Base-by-base conservation (phyloP, 202 grass and related monocot species). In the Zizania palustris region DNA sequence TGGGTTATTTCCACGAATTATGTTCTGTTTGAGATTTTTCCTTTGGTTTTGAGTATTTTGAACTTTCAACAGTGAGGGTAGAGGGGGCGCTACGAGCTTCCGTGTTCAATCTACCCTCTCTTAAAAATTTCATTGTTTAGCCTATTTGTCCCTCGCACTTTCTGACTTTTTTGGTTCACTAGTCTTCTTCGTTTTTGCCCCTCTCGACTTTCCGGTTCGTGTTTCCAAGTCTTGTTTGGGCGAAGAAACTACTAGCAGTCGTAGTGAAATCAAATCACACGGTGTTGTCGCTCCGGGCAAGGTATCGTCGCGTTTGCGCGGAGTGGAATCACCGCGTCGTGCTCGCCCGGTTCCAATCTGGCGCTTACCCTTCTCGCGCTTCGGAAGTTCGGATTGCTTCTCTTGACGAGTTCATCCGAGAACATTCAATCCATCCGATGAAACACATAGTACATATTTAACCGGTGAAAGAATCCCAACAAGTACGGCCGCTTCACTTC, bases 141-240 rank as follows among this genome's bases (percentile, higher is more conserved):
- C 49, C 34, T 19, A 55, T 20, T 39, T 49, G 28, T 28, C 28
- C 28, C 28, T 28, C 28, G 51, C 51, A 55, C 53, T 55, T 55
- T 61, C 57, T 39, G 49, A 22, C 20, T 57, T 55, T 55, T 44
- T 46, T 12, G 3, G 11, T 68, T 53, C 34, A 21, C 67, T 15
- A 12, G 14, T 11, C 40, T 40, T 39, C 49, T 82, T 38, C 19
- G 15, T 69, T 54, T 65, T 16, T 9, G 45, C 40, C 43, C 35
- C 67, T 68, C 75, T 75, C 80, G 55, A 15, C 63, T 79, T 74
- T 59, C 13, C 69, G 85, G 54, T 16, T 63, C 19, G 69, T 87
- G 85, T 87, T 67, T 67, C 74, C 79, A 83, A 74, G 85, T 79
- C 80, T 72, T 82, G 75, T 80, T 45, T 39, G 64, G 50, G 46